Conservation (phyloP, 2,329 filamentous ascomycete genomes). For the Penicillium sp. region DNA sequence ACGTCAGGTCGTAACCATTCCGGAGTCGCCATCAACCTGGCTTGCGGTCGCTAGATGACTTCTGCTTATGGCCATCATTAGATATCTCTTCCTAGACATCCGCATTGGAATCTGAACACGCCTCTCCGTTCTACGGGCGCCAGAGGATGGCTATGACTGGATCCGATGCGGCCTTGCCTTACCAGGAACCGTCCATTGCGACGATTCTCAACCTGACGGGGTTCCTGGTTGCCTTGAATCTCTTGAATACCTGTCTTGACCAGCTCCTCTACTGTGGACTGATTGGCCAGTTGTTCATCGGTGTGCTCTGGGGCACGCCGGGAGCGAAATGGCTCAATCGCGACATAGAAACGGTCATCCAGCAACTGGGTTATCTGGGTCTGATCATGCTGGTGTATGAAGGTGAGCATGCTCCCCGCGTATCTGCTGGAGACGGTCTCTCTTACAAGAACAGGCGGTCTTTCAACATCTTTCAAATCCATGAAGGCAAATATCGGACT, state of each 20-base stretch:
- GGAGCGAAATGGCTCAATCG: slow-evolving; percentile 59
- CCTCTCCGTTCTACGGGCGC: too few species aligned
- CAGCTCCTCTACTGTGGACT: slow-evolving; percentile 65
- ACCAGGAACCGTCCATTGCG: slow-evolving; percentile 61
- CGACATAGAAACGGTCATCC: slow-evolving; percentile 54
- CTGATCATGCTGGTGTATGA: slow-evolving; percentile 71
- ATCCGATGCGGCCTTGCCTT: slow-evolving; percentile 43
- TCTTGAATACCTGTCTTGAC: slow-evolving; percentile 58
- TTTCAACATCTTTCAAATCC: slow-evolving; percentile 42
- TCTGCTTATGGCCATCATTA: too few species aligned
- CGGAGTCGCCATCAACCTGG: too few species aligned
- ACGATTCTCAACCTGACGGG: slow-evolving; percentile 60
- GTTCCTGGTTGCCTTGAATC: slow-evolving; percentile 62
- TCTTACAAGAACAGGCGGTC: too few species aligned
- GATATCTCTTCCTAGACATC: too few species aligned
- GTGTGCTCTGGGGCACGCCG: slow-evolving; percentile 67
- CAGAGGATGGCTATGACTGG: neutral
- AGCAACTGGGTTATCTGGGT: slow-evolving; percentile 69
- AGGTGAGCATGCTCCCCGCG: slow-evolving; percentile 42
- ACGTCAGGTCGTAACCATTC: too few species aligned
- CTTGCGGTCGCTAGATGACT: too few species aligned
- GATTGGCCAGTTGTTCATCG: slow-evolving; percentile 68
- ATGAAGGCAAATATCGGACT: slow-evolving; percentile 61
- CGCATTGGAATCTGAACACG: too few species aligned
- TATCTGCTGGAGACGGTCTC: too few species aligned